phyloP scores from a whole-genome alignment of 805 yeast species.

The Pichia cephalocereana region DNA sequence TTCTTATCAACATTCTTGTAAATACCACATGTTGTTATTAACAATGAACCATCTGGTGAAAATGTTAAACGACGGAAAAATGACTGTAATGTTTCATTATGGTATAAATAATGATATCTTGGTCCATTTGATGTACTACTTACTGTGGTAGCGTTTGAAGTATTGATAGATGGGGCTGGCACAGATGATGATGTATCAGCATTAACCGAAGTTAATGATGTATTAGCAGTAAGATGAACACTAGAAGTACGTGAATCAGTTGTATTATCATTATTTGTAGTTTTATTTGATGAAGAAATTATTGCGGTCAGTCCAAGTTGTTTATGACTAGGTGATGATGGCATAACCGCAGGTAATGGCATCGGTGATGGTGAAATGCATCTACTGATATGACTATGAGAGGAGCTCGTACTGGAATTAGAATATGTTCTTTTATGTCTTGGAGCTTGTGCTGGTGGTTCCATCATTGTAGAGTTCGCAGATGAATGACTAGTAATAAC shows the following conservation, averaged over 20 bases:
- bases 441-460: slow-evolving; percentile 25
- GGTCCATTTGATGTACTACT: not conserved
- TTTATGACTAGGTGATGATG: slow-evolving; percentile 21
- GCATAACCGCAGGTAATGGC: slow-evolving; percentile 36
- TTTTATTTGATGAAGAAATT: not conserved
- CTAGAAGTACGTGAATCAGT: too few relatives aligned
- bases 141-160: slow-evolving; percentile 16
- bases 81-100: slow-evolving; percentile 81
- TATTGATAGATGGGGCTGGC: slow-evolving; percentile 8
- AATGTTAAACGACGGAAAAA: slow-evolving; percentile 81
- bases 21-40: slow-evolving; percentile 73
- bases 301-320: not conserved
- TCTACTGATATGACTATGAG: slow-evolving; percentile 19
- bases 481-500: not conserved
- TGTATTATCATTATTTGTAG: too few relatives aligned
- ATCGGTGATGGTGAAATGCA: slow-evolving; percentile 29
- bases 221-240: too few relatives aligned
- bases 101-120: slow-evolving; percentile 47
- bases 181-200: not conserved
- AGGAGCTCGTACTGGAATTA: slow-evolving; percentile 28
- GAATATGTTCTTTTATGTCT: slow-evolving; percentile 35
- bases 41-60: slow-evolving; percentile 81
- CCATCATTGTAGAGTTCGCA: slow-evolving; percentile 15
- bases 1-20: slow-evolving; percentile 24
- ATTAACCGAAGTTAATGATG: too few relatives aligned